Conservation (phyloP, 805 yeast species). For the Scheffersomyces coipomensis region DNA sequence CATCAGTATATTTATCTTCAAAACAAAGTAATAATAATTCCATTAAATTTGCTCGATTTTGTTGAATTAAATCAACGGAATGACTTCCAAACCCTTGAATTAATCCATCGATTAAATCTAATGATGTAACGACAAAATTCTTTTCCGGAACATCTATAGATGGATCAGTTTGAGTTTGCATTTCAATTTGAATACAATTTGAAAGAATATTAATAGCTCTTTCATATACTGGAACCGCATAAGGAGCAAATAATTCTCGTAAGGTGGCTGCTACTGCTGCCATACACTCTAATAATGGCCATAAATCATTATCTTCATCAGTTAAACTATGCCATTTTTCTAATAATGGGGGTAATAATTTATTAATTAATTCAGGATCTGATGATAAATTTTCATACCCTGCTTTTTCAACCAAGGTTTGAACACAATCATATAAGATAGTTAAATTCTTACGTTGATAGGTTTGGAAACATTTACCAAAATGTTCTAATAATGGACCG, state of each 20-base stretch:
- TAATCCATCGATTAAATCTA: conserved; percentile 89
- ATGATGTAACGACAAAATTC: conserved; percentile 83
- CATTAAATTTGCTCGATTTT: conserved; percentile 44
- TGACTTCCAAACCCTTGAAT: conserved; percentile 81
- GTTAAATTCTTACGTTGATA: conserved; percentile 84
- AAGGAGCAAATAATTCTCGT: conserved; percentile 83
- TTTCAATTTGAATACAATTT: conserved; percentile 66
- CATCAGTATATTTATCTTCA: conserved; percentile 77
- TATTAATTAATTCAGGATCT: conserved; percentile 56
- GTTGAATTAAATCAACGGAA: conserved; percentile 52
- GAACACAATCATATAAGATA: conserved; percentile 85
- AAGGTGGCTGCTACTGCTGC: conserved; percentile 86
- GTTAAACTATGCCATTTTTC: conserved; percentile 72
- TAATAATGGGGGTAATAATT: conserved; percentile 78
- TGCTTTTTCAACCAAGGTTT: conserved; percentile 79
- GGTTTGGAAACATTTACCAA: conserved; percentile 67
- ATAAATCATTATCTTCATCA: conserved; percentile 80
- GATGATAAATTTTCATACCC: conserved; percentile 54
- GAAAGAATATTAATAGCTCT: conserved; percentile 72
- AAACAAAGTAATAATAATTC: conserved; percentile 66
- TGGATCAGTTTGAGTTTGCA: conserved; percentile 64
- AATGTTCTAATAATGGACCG: conserved; percentile 65
- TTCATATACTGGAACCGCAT: conserved; percentile 81
- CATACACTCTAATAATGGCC: conserved; percentile 93
- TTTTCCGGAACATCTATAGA: conserved; percentile 75